Conservation (phyloP, 163 green algal species). For the Prototheca cutis region DNA sequence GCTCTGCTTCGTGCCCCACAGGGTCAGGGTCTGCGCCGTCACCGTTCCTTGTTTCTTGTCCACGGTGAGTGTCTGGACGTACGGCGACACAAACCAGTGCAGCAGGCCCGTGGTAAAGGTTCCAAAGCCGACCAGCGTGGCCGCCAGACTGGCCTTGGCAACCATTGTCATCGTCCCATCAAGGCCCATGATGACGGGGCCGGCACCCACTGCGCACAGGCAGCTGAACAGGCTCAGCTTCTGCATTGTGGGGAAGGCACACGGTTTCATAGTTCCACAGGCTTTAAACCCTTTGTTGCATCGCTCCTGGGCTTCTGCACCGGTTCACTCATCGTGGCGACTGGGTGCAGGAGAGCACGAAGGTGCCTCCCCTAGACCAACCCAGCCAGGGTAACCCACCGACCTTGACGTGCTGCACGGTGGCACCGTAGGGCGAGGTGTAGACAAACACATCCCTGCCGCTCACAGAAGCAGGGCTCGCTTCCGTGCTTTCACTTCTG, state of each 20-base stretch:
- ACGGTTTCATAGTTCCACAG: no score
- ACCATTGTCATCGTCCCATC: constrained; percentile 9
- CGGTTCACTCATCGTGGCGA: no score
- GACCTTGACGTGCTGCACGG: constrained; percentile 23
- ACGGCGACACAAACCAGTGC: constrained; percentile 55
- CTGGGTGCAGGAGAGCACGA: no score
- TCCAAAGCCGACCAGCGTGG: constrained; percentile 34
- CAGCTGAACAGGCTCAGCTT: constrained; percentile 38
- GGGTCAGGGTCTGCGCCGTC: constrained; percentile 24
- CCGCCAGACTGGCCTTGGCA: constrained; percentile 23
- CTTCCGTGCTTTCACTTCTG: neutral
- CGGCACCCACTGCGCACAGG: constrained; percentile 19
- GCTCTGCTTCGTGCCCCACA: constrained; percentile 22
- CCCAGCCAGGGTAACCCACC: no score
- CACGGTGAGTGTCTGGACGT: constrained; percentile 36
- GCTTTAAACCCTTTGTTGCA: no score
- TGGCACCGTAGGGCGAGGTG: constrained; percentile 8
- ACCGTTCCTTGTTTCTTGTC: constrained; percentile 8
- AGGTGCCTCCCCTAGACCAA: no score
- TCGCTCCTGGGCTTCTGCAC: no score
- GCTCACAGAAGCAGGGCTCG: neutral
- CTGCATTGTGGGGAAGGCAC: no score
- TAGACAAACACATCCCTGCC: constrained; percentile 8
- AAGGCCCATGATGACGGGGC: constrained; percentile 27
- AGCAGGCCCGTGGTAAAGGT: constrained; percentile 46